Evolutionary conservation across 148 eudicot genomes (phyloP).

Genomic region (Oxyria digyna): DNA sequence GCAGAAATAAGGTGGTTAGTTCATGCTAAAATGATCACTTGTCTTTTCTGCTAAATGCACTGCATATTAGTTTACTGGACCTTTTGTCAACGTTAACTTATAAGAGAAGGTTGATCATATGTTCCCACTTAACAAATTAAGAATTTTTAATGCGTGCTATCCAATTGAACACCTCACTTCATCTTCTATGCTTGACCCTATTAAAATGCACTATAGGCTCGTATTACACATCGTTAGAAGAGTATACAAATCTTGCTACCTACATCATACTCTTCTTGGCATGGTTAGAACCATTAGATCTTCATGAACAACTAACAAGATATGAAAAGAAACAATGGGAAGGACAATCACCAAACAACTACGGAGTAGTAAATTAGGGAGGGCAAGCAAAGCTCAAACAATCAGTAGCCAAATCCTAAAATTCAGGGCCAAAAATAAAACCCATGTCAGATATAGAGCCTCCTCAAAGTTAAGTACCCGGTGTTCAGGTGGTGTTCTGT

Average conservation of each 20-base stretch:
- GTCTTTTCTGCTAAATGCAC: neutral
- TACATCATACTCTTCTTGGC: neutral
- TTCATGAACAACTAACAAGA: no score
- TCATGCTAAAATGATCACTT: neutral
- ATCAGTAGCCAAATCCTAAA: no score
- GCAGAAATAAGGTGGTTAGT: neutral
- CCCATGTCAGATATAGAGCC: no score
- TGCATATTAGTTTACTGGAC: neutral
- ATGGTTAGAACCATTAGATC: neutral
- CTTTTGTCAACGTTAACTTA: neutral
- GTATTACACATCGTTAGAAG: no score
- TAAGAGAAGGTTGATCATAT: neutral
- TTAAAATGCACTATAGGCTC: neutral
- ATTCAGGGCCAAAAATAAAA: no score
- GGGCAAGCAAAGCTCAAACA: no score
- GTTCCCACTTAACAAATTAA: neutral
- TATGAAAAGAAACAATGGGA: no score
- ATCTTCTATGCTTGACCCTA: neutral
- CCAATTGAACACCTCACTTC: neutral
- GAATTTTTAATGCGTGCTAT: neutral
- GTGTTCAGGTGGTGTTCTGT: no score
- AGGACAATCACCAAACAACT: no score
- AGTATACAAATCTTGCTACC: neutral
- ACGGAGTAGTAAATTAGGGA: no score
- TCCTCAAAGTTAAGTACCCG: no score